A percentile compares a stretch with the other conserved stretches of the same genome.
These are phyloP conservation scores for Mycena pura DNA, from an alignment of 768 basidiomycete species.

Conservation along the genomic window DNA sequence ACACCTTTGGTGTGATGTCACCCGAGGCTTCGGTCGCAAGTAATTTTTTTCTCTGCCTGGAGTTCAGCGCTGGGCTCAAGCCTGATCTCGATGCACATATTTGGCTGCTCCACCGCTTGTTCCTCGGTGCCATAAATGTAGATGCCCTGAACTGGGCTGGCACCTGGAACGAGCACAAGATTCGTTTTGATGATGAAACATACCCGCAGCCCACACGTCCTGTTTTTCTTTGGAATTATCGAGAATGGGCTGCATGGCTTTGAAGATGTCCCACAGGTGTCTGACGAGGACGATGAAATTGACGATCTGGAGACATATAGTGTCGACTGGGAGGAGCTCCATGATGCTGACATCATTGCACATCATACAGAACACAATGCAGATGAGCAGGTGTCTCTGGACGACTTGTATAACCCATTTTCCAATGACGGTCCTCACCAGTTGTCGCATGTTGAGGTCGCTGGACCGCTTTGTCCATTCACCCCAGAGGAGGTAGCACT, in stretches of 20 bases:
- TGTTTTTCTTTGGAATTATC: slow-evolving; percentile 30
- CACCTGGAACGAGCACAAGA: too few species aligned
- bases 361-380: slow-evolving; percentile 4
- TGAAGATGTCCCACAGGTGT: not conserved
- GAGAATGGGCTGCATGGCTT: slow-evolving; percentile 22
- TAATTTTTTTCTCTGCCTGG: too few species aligned
- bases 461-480: slow-evolving; percentile 1
- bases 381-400: not conserved
- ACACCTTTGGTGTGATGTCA: too few species aligned
- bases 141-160: too few species aligned
- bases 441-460: slow-evolving; percentile 11
- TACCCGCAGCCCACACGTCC: slow-evolving; percentile 17
- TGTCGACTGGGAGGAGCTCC: slow-evolving; percentile 8
- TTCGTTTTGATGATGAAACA: too few species aligned
- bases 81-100: too few species aligned
- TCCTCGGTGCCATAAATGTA: too few species aligned
- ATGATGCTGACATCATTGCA: not conserved
- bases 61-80: too few species aligned
- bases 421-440: slow-evolving; percentile 9
- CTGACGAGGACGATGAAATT: not conserved
- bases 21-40: too few species aligned
- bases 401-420: slow-evolving; percentile 1
- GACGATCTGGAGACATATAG: slow-evolving; percentile 4
- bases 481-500: not conserved
- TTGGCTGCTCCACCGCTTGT: too few species aligned